A percentile compares a stretch with the other conserved stretches of the same genome.
Evolutionary conservation across 169 alveolate species (phyloP).

Genomic region (Cryptosporidium andersoni): DNA sequence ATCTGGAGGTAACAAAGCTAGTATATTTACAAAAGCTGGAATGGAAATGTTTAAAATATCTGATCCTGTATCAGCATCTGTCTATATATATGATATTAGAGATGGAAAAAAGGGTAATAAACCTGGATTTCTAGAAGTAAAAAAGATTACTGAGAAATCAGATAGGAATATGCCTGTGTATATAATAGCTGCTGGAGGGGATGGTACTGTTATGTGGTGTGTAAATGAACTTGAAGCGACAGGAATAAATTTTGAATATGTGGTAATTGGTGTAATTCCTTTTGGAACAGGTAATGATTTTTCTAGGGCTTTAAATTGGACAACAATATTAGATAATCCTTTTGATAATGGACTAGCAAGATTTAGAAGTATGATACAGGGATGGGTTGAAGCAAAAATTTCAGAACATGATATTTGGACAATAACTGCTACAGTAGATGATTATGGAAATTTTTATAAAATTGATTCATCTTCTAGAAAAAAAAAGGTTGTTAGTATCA

Average conservation of each 20-base stretch:
- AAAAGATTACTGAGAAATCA: slow-evolving; percentile 22
- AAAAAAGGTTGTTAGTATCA: slow-evolving; percentile 59
- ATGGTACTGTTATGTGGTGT: slow-evolving; percentile 94
- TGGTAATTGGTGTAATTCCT: slow-evolving; percentile 90
- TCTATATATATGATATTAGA: slow-evolving; percentile 77
- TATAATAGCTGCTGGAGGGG: slow-evolving; percentile 94
- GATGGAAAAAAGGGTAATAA: slow-evolving; percentile 83
- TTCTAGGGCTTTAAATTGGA: slow-evolving; percentile 91
- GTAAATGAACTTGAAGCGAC: slow-evolving; percentile 83
- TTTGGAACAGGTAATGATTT: slow-evolving; percentile 96
- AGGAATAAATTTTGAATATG: slow-evolving; percentile 76
- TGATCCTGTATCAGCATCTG: slow-evolving; percentile 59
- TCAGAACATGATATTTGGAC: slow-evolving; percentile 90
- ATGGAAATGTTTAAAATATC: slow-evolving; percentile 67
- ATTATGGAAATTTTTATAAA: slow-evolving; percentile 81
- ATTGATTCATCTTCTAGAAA: slow-evolving; percentile 60
- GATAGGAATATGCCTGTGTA: slow-evolving; percentile 31
- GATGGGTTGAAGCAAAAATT: slow-evolving; percentile 80
- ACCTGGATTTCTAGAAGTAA: slow-evolving; percentile 79
- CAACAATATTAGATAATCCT: slow-evolving; percentile 79
- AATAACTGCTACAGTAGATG: slow-evolving; percentile 81
- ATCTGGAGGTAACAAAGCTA: slow-evolving; percentile 86
- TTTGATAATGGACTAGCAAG: slow-evolving; percentile 81
- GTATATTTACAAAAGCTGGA: slow-evolving; percentile 79
- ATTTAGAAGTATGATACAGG: slow-evolving; percentile 79